A percentile compares a stretch with the other conserved stretches of the same genome.
phyloP scores from a whole-genome alignment of 1,284 basidiomycete species.

The Ceratobasidium papillatum region DNA sequence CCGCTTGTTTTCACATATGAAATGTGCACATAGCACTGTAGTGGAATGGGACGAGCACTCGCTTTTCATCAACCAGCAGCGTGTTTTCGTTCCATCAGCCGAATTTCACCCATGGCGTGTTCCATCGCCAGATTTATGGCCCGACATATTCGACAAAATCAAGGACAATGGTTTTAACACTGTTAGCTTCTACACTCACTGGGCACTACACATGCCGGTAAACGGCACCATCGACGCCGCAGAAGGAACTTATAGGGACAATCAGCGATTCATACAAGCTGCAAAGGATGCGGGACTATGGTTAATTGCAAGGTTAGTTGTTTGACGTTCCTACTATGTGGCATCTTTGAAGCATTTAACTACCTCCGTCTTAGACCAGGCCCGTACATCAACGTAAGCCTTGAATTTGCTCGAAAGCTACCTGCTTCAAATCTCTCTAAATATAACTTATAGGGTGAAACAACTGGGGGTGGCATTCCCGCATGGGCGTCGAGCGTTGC shows the following conservation, averaged over 20 bases:
- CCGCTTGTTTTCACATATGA: not conserved
- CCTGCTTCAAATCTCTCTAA: too few relatives aligned
- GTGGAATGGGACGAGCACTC: slow-evolving; percentile 47
- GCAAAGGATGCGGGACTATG: slow-evolving; percentile 40
- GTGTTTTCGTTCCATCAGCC: slow-evolving; percentile 45
- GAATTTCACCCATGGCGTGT: slow-evolving; percentile 52
- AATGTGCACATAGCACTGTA: not conserved
- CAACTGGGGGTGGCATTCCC: slow-evolving; percentile 49
- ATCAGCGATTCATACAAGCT: slow-evolving; percentile 47
- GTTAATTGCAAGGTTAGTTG: slow-evolving; percentile 10
- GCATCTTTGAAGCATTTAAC: slow-evolving; percentile 32
- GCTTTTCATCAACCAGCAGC: slow-evolving; percentile 43
- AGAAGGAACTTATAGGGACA: slow-evolving; percentile 34
- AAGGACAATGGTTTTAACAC: slow-evolving; percentile 49
- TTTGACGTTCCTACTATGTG: not conserved
- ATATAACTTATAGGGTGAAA: slow-evolving; percentile 42
- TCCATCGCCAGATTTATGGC: slow-evolving; percentile 50
- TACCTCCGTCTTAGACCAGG: slow-evolving; percentile 47
- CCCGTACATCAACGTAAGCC: slow-evolving; percentile 48
- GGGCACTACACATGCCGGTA: slow-evolving; percentile 14
- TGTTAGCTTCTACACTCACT: slow-evolving; percentile 43
- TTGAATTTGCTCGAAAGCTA: too few relatives aligned
- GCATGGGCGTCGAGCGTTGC: slow-evolving; percentile 49
- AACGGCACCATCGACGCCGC: slow-evolving; percentile 12
- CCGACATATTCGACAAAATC: slow-evolving; percentile 50